Percentiles rank a stretch among this genome's conserved stretches.
phyloP scores from a whole-genome alignment of 2,329 filamentous ascomycete species.

The Colletotrichum tofieldiae region DNA sequence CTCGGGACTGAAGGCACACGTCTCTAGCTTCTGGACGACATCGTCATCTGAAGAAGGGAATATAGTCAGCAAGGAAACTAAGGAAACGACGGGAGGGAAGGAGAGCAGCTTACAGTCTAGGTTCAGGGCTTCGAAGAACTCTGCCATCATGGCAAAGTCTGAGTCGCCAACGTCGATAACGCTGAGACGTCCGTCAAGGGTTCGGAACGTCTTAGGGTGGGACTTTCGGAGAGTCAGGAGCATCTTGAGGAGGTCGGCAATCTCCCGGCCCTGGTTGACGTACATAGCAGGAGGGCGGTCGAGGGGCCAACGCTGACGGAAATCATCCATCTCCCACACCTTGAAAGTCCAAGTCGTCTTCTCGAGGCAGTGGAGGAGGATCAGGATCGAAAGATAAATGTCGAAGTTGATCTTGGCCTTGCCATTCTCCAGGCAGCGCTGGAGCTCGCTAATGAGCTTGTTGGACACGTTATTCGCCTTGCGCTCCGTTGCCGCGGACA shows the following conservation, averaged over 20 bases:
- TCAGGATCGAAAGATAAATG: slow-evolving; percentile 73
- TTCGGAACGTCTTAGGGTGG: slow-evolving; percentile 67
- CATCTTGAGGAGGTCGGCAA: slow-evolving; percentile 74
- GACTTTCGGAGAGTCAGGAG: slow-evolving; percentile 73
- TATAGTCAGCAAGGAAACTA: slow-evolving; percentile 2
- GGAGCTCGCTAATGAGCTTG: slow-evolving; percentile 72
- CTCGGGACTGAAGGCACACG: slow-evolving; percentile 43
- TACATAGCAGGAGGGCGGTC: slow-evolving; percentile 70
- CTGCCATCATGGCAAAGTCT: slow-evolving; percentile 51
- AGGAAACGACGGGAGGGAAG: neutral
- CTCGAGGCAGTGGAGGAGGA: slow-evolving; percentile 77
- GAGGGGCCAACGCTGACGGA: slow-evolving; percentile 74
- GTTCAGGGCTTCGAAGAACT: slow-evolving; percentile 71
- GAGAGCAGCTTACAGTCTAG: slow-evolving; percentile 68
- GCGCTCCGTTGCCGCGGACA: slow-evolving; percentile 76
- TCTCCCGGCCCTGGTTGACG: slow-evolving; percentile 71
- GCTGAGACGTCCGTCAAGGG: slow-evolving; percentile 64
- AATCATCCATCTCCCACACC: slow-evolving; percentile 75
- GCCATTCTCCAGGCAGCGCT: slow-evolving; percentile 73
- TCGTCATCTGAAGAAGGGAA: slow-evolving; percentile 43
- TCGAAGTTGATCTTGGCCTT: slow-evolving; percentile 73
- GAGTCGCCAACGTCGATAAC: slow-evolving; percentile 63
- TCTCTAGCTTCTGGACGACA: slow-evolving; percentile 49
- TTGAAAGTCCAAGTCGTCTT: slow-evolving; percentile 80
- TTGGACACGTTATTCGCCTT: slow-evolving; percentile 74